Conservation (phyloP, 306 rosid genomes). For the Leucaena leucocephala region DNA sequence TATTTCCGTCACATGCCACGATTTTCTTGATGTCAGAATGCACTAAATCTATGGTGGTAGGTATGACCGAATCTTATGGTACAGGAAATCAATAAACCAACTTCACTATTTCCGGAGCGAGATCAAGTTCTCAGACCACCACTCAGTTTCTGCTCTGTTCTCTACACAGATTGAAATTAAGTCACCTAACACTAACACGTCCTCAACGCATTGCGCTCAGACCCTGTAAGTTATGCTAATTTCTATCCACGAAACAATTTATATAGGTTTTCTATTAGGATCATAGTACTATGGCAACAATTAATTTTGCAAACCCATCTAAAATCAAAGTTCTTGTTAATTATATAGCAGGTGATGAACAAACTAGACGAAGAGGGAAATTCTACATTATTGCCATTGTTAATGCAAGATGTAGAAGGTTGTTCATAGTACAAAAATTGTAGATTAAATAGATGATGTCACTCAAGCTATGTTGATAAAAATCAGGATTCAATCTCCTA, state of each 20-base stretch:
- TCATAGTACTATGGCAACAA: slow-evolving; percentile 3
- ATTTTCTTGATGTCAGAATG: background rate
- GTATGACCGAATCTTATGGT: slow-evolving; percentile 75
- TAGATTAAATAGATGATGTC: slow-evolving; percentile 25
- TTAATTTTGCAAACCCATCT: slow-evolving; percentile 1
- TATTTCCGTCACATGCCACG: background rate
- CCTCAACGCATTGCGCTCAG: slow-evolving; percentile 40
- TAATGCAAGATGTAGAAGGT: slow-evolving; percentile 31
- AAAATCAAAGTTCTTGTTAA: background rate
- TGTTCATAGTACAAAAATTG: slow-evolving; percentile 28
- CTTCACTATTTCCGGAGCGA: slow-evolving; percentile 81
- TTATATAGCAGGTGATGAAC: slow-evolving; percentile 40
- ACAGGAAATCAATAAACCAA: slow-evolving; percentile 69
- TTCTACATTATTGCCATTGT: slow-evolving; percentile 30
- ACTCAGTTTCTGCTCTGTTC: slow-evolving; percentile 88
- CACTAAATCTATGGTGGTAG: slow-evolving; percentile 34
- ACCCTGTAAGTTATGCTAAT: slow-evolving; percentile 47
- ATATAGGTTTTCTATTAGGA: background rate
- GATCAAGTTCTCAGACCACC: slow-evolving; percentile 72
- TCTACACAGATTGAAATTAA: slow-evolving; percentile 66
- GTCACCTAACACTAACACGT: slow-evolving; percentile 40
- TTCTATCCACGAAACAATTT: too few relatives aligned
- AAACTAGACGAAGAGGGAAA: slow-evolving; percentile 38
- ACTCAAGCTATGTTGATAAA: slow-evolving; percentile 5
- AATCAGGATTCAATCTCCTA: slow-evolving; percentile 32